Conservation (phyloP, 495 filamentous ascomycete species). For the Annulohypoxylon nitens region DNA sequence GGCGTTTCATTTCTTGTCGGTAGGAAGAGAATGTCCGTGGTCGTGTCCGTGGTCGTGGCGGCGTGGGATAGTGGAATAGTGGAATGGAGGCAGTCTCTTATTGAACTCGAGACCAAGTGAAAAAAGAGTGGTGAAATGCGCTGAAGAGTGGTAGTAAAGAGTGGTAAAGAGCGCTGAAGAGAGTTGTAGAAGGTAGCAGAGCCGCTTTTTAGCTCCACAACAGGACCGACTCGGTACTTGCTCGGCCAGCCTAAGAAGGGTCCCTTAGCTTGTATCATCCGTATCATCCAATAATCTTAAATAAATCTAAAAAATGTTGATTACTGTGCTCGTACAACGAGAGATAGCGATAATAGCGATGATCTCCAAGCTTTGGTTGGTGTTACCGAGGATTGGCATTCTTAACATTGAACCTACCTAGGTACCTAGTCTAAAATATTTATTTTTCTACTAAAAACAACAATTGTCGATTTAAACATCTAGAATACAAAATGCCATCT, state of each 20-base stretch:
- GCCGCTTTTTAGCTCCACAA: conserved; percentile 47
- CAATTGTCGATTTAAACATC: too few species aligned
- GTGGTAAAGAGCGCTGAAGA: too few species aligned
- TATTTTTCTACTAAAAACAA: too few species aligned
- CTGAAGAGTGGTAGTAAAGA: too few species aligned
- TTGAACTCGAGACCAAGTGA: conserved; percentile 35
- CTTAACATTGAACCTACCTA: too few species aligned
- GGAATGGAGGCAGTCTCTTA: conserved; percentile 18
- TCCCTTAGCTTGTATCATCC: conserved; percentile 3
- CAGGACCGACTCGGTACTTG: conserved; percentile 50
- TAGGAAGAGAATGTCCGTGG: background rate
- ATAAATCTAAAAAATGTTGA: background rate
- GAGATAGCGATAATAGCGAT: background rate
- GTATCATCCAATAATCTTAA: conserved; percentile 31
- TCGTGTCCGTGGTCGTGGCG: conserved; percentile 7
- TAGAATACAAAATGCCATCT: background rate
- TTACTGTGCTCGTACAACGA: conserved; percentile 28
- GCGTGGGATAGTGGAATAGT: background rate
- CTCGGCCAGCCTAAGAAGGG: conserved; percentile 40
- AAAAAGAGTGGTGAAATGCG: too few species aligned
- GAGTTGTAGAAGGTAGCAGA: conserved; percentile 23
- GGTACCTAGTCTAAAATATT: too few species aligned
- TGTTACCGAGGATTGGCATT: too few species aligned
- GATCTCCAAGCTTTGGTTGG: background rate
- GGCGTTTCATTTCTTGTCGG: conserved; percentile 18